phyloP scores from a whole-genome alignment of 1,139 yeast species.

The Saccharomycopsis hybrid region DNA sequence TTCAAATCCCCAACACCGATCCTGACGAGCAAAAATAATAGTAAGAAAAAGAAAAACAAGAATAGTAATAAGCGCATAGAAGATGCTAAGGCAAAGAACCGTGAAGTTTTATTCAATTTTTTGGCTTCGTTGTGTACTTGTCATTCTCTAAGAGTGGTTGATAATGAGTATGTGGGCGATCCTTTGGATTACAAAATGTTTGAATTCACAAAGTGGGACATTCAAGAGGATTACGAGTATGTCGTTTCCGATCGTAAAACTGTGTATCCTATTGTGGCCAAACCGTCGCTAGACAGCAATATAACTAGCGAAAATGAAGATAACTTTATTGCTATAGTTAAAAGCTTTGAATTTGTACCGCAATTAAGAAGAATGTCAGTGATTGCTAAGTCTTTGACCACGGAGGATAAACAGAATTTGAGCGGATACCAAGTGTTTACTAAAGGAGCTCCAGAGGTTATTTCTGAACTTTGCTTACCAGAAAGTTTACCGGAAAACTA shows the following conservation, averaged over 20 bases:
- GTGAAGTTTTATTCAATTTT: conserved; percentile 22
- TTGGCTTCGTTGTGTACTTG: conserved; percentile 67
- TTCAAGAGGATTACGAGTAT: conserved; percentile 55
- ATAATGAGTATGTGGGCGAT: conserved; percentile 80
- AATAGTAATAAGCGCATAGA: not conserved
- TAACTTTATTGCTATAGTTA: conserved; percentile 48
- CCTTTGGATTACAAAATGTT: conserved; percentile 93
- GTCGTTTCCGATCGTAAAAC: conserved; percentile 36
- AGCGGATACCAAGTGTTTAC: conserved; percentile 47
- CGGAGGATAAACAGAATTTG: too few species aligned
- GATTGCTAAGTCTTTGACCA: conserved; percentile 41
- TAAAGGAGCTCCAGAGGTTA: conserved; percentile 98
- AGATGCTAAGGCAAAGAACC: not conserved
- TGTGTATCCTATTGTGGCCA: conserved; percentile 42
- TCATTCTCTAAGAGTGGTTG: conserved; percentile 78
- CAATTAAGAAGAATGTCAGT: conserved; percentile 89
- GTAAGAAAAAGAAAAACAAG: not conserved
- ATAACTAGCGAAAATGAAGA: conserved; percentile 28
- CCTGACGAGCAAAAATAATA: not conserved
- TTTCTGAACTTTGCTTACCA: conserved; percentile 66
- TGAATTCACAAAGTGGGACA: conserved; percentile 73
- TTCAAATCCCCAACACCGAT: too few species aligned
- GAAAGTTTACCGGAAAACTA: conserved; percentile 69
- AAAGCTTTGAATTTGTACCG: conserved; percentile 81
- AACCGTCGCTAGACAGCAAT: conserved; percentile 32